Evolutionary conservation across 768 basidiomycete species (phyloP).

Genomic region (Pleurotus tuber-regium): DNA sequence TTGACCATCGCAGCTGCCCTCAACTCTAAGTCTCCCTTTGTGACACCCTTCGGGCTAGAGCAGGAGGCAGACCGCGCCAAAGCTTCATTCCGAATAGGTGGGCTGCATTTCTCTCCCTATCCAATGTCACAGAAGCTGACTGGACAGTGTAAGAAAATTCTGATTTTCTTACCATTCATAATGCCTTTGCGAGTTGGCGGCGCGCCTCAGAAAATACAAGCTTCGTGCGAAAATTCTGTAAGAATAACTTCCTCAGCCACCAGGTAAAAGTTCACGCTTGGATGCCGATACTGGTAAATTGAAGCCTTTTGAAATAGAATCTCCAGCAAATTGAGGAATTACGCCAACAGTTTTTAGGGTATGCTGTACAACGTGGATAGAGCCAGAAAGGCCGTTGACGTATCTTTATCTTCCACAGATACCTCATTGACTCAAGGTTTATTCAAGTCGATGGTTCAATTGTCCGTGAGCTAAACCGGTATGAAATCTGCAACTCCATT

Average conservation of each 20-base stretch:
- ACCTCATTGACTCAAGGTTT: conserved; percentile 87
- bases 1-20: conserved; percentile 92
- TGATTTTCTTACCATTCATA: conserved; percentile 92
- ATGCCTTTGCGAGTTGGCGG: conserved; percentile 88
- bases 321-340: conserved; percentile 96
- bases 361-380: conserved; percentile 14
- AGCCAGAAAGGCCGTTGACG: conserved; percentile 3
- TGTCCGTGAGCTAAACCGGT: conserved; percentile 71
- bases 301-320: conserved; percentile 46
- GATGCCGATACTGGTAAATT: background rate
- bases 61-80: conserved; percentile 86
- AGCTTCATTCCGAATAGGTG: conserved; percentile 71
- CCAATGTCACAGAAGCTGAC: background rate
- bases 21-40: conserved; percentile 91
- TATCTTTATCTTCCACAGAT: conserved; percentile 38
- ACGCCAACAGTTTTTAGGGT: conserved; percentile 85
- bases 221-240: conserved; percentile 73
- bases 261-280: conserved; percentile 47
- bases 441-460: conserved; percentile 66
- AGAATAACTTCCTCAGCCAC: conserved; percentile 76
- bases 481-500: conserved; percentile 19
- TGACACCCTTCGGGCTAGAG: conserved; percentile 86
- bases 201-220: conserved; percentile 62
- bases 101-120: conserved; percentile 17
- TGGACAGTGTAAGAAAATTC: conserved; percentile 67